These are phyloP conservation scores for Neurospora sp. DNA, from an alignment of 2,329 filamentous ascomycete species.

Conservation along the genomic window DNA sequence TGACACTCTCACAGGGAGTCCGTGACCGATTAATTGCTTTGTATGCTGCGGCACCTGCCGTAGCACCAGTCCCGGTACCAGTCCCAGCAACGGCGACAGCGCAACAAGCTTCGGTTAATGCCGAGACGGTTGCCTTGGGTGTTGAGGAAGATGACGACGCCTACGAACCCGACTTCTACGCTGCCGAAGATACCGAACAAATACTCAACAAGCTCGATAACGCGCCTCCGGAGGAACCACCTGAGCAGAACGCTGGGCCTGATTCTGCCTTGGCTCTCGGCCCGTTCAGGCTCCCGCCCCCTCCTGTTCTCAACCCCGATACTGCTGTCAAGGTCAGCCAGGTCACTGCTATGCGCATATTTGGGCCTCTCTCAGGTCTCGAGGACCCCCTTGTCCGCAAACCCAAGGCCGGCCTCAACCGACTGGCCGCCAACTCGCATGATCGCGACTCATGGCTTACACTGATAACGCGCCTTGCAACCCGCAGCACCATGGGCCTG, in stretches of 20 bases:
- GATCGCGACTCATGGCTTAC: constrained; percentile 88
- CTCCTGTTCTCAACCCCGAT: constrained; percentile 61
- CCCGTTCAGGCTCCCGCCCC: constrained; percentile 70
- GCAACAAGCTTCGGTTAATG: constrained; percentile 38
- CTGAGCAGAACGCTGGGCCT: constrained; percentile 32
- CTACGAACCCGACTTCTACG: constrained; percentile 81
- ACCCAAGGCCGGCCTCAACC: constrained; percentile 65
- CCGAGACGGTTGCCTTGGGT: constrained; percentile 50
- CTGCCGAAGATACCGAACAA: constrained; percentile 68
- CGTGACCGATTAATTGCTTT: constrained; percentile 39
- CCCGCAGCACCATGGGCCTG: constrained; percentile 63
- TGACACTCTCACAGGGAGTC: constrained; percentile 32
- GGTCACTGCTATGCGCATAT: constrained; percentile 65
- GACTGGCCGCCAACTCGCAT: constrained; percentile 74
- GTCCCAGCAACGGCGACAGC: constrained; percentile 14
- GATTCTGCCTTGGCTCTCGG: constrained; percentile 52
- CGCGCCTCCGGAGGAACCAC: constrained; percentile 45
- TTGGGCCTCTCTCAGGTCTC: constrained; percentile 64
- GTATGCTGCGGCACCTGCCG: constrained; percentile 25
- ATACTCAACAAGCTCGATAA: constrained; percentile 69
- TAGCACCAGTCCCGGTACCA: constrained; percentile 20
- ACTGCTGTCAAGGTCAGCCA: constrained; percentile 66
- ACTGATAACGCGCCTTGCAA: constrained; percentile 75
- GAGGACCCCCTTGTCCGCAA: constrained; percentile 57
- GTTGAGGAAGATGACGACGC: constrained; percentile 76